These are phyloP conservation scores for Diplodia corticola DNA, from an alignment of 2,329 filamentous ascomycete species.

Conservation along the genomic window DNA sequence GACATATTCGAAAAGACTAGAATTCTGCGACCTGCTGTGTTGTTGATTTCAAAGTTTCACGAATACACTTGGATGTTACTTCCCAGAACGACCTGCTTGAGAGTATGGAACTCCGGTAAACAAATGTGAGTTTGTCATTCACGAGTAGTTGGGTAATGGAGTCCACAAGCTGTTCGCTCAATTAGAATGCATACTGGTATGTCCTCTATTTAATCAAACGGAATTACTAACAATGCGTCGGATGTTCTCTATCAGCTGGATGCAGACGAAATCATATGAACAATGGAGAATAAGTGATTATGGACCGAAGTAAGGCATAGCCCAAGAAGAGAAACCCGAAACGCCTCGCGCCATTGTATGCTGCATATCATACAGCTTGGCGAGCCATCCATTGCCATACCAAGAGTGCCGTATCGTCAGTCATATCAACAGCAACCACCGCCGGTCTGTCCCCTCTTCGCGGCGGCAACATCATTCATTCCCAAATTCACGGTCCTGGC, in stretches of 20 bases:
- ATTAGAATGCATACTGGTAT: too few relatives aligned
- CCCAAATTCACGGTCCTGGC: slow-evolving; percentile 47
- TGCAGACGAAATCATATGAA: not conserved
- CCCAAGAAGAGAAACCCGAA: not conserved
- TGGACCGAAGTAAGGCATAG: not conserved
- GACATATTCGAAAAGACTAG: too few relatives aligned
- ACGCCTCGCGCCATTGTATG: slow-evolving; percentile 17
- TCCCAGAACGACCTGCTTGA: too few relatives aligned
- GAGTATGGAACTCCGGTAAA: too few relatives aligned
- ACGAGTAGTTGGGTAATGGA: too few relatives aligned
- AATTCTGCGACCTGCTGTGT: too few relatives aligned
- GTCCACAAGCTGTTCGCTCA: too few relatives aligned
- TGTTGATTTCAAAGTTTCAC: too few relatives aligned
- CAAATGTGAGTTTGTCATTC: too few relatives aligned
- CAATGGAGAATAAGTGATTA: not conserved
- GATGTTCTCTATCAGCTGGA: not conserved
- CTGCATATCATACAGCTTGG: slow-evolving; percentile 8
- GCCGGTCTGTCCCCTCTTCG: slow-evolving; percentile 32
- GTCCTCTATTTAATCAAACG: not conserved
- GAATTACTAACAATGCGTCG: not conserved
- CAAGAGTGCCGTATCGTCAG: not conserved
- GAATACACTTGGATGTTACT: too few relatives aligned
- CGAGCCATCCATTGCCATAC: not conserved
- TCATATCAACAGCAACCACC: slow-evolving; percentile 24
- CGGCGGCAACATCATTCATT: slow-evolving; percentile 41